Conservation (phyloP, 208 protist genomes). For the Sergeia podlipaevii region DNA sequence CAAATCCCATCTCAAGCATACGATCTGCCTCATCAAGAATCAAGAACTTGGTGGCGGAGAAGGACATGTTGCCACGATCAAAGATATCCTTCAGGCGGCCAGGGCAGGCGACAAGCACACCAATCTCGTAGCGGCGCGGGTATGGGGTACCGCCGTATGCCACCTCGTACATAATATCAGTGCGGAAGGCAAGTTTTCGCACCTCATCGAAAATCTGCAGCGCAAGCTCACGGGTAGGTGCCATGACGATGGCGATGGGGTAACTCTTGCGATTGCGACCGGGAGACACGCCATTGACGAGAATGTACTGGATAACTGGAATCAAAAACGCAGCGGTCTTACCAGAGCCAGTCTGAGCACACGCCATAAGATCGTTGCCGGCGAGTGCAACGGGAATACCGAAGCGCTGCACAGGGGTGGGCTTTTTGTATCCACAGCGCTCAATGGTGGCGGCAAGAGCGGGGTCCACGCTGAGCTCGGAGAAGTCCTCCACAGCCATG, state of each 20-base stretch:
- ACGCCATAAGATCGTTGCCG: constrained; percentile 97
- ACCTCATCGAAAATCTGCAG: constrained; percentile 97
- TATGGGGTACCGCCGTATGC: constrained; percentile 97
- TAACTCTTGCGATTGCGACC: constrained; percentile 44
- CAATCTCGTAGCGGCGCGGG: constrained; percentile 91
- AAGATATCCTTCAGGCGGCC: constrained; percentile 89
- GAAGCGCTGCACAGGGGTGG: constrained; percentile 98
- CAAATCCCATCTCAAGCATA: constrained; percentile 99
- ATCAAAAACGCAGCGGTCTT: constrained; percentile 99
- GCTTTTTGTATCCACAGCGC: constrained; percentile 93
- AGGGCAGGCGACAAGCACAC: constrained; percentile 93
- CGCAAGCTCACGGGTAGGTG: constrained; percentile 96
- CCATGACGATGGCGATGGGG: constrained; percentile 90
- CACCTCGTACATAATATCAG: constrained; percentile 91
- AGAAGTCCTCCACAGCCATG: constrained; percentile 71
- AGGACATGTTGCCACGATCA: constrained; percentile 74
- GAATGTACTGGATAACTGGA: constrained; percentile 95
- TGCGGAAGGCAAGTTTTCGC: constrained; percentile 94
- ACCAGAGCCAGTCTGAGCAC: constrained; percentile 98
- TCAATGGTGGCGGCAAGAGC: constrained; percentile 93
- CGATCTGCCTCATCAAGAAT: constrained; percentile 98
- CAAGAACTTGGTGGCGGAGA: constrained; percentile 91
- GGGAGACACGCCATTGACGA: constrained; percentile 81
- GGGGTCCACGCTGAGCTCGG: constrained; percentile 80
- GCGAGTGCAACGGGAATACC: constrained; percentile 93